Evolutionary conservation across 2,329 filamentous ascomycete species (phyloP).

Genomic region (Claviceps digitariae): DNA sequence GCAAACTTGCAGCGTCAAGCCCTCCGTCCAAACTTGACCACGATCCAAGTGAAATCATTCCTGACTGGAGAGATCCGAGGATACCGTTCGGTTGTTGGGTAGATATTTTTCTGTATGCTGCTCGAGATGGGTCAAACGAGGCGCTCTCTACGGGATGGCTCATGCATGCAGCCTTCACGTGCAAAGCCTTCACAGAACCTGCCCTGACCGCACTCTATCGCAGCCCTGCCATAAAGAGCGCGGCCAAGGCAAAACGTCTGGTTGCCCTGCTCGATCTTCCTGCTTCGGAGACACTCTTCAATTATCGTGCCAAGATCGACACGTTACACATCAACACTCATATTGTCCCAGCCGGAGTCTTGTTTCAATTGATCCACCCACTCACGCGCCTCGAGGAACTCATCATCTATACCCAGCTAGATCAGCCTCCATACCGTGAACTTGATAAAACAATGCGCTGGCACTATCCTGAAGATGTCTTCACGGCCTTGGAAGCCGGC

Average conservation of each 20-base stretch:
- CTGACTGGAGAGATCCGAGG: constrained; percentile 38
- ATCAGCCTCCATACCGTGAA: constrained; percentile 52
- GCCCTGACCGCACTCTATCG: constrained; percentile 61
- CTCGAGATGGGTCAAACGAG: constrained; percentile 30
- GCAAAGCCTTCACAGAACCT: constrained; percentile 54
- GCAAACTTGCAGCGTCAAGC: not conserved
- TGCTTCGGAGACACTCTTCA: constrained; percentile 33
- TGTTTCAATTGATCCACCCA: constrained; percentile 43
- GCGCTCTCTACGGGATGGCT: constrained; percentile 48
- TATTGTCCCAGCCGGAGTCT: constrained; percentile 31
- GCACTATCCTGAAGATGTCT: constrained; percentile 54
- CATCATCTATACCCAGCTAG: constrained; percentile 57
- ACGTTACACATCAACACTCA: constrained; percentile 59
- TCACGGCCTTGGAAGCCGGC: constrained; percentile 46
- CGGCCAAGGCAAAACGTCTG: constrained; percentile 31
- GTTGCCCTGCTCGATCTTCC: constrained; percentile 41
- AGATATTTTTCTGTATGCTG: constrained; percentile 56
- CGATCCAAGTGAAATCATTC: constrained; percentile 21
- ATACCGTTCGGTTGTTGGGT: constrained; percentile 57
- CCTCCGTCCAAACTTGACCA: not conserved
- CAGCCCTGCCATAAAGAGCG: constrained; percentile 46
- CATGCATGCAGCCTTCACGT: constrained; percentile 46
- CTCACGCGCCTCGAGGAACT: constrained; percentile 56
- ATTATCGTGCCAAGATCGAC: constrained; percentile 60
- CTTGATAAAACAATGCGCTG: constrained; percentile 47